Evolutionary conservation across 176 grass and related monocot genomes (phyloP).

Genomic region (Saccharum spontaneum): DNA sequence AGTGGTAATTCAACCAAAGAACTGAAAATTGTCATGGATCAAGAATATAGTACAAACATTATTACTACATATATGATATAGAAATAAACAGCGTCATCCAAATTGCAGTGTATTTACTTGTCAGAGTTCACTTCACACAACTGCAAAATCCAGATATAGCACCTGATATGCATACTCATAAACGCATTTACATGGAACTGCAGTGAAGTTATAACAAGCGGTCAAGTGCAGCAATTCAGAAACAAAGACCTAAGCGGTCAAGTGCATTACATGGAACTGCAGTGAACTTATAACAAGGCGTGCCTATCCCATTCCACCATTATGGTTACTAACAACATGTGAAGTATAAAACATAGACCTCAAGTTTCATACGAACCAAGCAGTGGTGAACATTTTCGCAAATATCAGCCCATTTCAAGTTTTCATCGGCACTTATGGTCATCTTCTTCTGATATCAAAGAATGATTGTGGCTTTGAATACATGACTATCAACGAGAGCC

Average conservation of each 20-base stretch:
- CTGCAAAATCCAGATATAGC: not conserved
- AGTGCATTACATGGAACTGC: not conserved
- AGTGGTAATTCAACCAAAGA: not conserved
- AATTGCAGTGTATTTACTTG: not conserved
- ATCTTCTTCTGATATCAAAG: not conserved
- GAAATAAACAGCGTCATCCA: not conserved
- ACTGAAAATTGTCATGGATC: not conserved
- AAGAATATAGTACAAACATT: conserved; percentile 19
- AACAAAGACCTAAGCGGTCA: not conserved
- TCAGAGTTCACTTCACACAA: not conserved
- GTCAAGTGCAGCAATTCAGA: not conserved
- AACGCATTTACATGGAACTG: not conserved
- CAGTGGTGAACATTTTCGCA: not conserved
- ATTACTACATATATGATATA: not conserved
- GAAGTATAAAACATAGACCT: not conserved
- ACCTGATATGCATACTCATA: not conserved
- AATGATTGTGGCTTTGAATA: not conserved
- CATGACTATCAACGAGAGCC: not conserved
- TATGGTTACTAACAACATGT: not conserved
- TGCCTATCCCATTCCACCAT: not conserved
- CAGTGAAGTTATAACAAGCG: not conserved
- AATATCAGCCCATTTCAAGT: not conserved
- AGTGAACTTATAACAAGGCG: not conserved
- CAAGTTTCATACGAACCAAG: not conserved
- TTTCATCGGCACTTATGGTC: not conserved